These are phyloP conservation scores for Basidiobolus meristosporus DNA, from an alignment of 371 early-diverging fungal species.

Conservation along the genomic window DNA sequence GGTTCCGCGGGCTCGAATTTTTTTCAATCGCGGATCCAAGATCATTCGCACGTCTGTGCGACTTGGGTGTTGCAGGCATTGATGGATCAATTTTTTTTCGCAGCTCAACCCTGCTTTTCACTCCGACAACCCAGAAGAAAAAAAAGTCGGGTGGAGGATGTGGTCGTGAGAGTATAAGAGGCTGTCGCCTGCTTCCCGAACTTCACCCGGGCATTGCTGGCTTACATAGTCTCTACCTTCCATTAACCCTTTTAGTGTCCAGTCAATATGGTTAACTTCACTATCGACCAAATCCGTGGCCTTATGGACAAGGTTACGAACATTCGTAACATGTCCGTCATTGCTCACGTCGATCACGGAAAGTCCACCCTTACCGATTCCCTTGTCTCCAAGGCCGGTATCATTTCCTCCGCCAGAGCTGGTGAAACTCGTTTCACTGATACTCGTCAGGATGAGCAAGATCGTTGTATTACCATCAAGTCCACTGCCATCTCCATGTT, in stretches of 20 bases:
- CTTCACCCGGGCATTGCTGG: no score
- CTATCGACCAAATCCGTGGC: slow-evolving; percentile 33
- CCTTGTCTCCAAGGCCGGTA: slow-evolving; percentile 96
- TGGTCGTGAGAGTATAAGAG: no score
- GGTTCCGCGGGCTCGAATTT: no score
- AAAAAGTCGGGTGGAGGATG: no score
- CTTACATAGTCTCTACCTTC: not conserved
- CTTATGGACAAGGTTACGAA: slow-evolving; percentile 56
- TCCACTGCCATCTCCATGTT: slow-evolving; percentile 99
- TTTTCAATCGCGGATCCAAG: no score
- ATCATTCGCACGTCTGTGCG: no score
- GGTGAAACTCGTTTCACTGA: slow-evolving; percentile 98
- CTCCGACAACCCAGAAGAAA: no score
- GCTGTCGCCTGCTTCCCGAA: no score
- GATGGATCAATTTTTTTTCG: no score
- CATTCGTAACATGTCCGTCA: slow-evolving; percentile 99
- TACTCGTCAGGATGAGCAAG: slow-evolving; percentile 97
- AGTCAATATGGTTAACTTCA: slow-evolving; percentile 22
- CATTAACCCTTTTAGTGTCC: not conserved
- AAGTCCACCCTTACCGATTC: slow-evolving; percentile 96
- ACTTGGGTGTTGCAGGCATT: no score
- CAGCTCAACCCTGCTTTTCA: no score
- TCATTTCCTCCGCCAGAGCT: slow-evolving; percentile 91
- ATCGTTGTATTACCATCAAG: slow-evolving; percentile 99
- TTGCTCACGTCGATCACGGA: slow-evolving; percentile 99